phyloP scores from a whole-genome alignment of 352 stramenopile species.

The Pythium periplocum region DNA sequence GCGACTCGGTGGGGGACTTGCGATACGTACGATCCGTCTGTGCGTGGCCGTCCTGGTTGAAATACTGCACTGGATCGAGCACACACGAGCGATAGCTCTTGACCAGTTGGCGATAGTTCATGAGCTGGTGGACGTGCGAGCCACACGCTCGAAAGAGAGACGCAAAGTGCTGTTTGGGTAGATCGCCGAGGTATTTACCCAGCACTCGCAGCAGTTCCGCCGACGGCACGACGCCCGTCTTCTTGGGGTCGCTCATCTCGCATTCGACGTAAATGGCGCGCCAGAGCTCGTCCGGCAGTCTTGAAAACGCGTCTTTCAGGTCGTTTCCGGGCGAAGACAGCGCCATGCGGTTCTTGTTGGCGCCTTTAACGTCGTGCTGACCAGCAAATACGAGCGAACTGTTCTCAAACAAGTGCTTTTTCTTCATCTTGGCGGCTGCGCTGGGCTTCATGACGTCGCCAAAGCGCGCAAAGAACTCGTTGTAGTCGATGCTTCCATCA shows the following conservation, averaged over 20 bases:
- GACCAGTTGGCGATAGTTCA: slow-evolving; percentile 65
- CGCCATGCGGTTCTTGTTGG: slow-evolving; percentile 49
- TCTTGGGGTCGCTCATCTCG: slow-evolving; percentile 46
- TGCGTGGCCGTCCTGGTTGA: slow-evolving; percentile 35
- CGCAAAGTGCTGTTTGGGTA: slow-evolving; percentile 46
- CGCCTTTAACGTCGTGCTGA: slow-evolving; percentile 41
- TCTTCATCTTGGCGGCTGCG: slow-evolving; percentile 13
- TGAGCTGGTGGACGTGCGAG: slow-evolving; percentile 57
- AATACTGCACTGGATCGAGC: slow-evolving; percentile 52
- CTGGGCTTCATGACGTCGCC: slow-evolving; percentile 41
- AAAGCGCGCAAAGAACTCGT: slow-evolving; percentile 59
- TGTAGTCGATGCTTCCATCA: slow-evolving; percentile 46
- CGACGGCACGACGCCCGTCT: slow-evolving; percentile 51
- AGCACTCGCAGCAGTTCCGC: slow-evolving; percentile 63
- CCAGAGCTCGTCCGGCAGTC: slow-evolving; percentile 48
- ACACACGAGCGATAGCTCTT: slow-evolving; percentile 59
- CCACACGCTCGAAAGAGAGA: slow-evolving; percentile 62
- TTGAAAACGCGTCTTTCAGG: slow-evolving; percentile 69
- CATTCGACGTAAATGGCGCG: slow-evolving; percentile 62
- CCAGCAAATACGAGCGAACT: slow-evolving; percentile 54
- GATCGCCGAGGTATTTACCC: slow-evolving; percentile 49
- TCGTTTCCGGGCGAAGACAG: slow-evolving; percentile 60
- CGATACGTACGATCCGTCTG: slow-evolving; percentile 35
- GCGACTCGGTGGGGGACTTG: slow-evolving; percentile 63
- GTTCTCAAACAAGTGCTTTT: slow-evolving; percentile 44